A percentile compares a stretch with the other conserved stretches of the same genome.
These are phyloP conservation scores for Pyrus betulifolia DNA, from an alignment of 306 rosid genomes.

Conservation along the genomic window DNA sequence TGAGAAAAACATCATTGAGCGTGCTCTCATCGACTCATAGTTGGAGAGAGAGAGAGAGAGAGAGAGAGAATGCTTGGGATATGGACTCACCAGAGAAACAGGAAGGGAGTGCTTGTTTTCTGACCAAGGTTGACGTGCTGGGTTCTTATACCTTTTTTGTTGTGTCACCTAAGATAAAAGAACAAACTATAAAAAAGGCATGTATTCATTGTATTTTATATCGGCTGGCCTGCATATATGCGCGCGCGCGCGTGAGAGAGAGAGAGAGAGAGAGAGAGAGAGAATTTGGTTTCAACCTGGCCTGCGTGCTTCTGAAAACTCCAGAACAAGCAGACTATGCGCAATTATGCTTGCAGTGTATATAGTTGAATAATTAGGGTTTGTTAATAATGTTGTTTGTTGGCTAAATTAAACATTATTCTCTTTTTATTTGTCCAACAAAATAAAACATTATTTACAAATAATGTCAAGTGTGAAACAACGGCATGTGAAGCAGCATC, in stretches of 20 bases:
- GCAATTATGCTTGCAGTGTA: conserved; percentile 16
- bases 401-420: conserved; percentile 21
- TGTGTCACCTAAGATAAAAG: conserved; percentile 12
- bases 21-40: conserved; percentile 44
- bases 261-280: conserved; percentile 3
- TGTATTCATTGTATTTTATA: background rate
- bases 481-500: conserved; percentile 7
- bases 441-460: background rate
- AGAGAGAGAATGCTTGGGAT: conserved; percentile 14
- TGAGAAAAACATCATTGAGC: conserved; percentile 62
- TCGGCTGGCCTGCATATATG: background rate
- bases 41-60: background rate
- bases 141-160: background rate
- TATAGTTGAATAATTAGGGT: conserved; percentile 20
- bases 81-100: background rate
- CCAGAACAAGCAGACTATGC: background rate
- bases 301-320: background rate
- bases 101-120: conserved; percentile 17
- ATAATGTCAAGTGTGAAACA: background rate
- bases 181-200: background rate
- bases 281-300: background rate
- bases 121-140: conserved; percentile 19
- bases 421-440: background rate
- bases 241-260: background rate
- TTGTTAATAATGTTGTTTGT: conserved; percentile 12